Base-by-base conservation (phyloP, 768 basidiomycete species). In the Pleurotus tuoliensis region DNA sequence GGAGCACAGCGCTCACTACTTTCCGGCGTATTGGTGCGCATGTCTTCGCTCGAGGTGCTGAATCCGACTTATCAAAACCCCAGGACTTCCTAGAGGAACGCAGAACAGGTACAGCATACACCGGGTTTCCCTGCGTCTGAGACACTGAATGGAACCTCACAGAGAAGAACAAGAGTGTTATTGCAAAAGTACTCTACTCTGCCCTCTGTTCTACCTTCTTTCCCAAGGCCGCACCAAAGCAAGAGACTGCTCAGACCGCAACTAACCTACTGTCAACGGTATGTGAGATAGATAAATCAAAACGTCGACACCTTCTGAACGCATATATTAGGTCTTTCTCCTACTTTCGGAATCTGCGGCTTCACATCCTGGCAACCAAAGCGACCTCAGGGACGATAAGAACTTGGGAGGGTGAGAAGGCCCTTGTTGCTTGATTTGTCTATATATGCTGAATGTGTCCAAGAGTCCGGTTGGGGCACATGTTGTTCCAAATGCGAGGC, bases 401-500 rank as follows among this genome's bases (percentile, higher is more conserved):
- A 18, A 76, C 18, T 63, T 87, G 44, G 82, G 84, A 61, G 77
- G 82, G 85, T 83, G 59, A 64, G 64, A 58, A 49, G 7, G 7
- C 15, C 25, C 13, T n/a, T 24, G 13, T 20, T 55, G 8, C 20
- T 37, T n/a, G 15, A 22, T 49, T 5, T 39, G 16, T 22, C 30
- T 30, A 15, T 46, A 30, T 40, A 22, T 15, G 37, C 37, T 58
- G 7, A 27, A 39, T 44, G 38, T 39, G 41, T 27, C 12, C 56
- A 61, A 83, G 82, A 37, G 65, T 69, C 45, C 72, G 71, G 24
- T 70, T 87, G 16, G 86, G 86, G 3, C 56, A 66, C 6, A 73
- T 75, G 24, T 69, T 87, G 52, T 76, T 75, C 37, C 68, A 72
- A 40, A 79, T 77, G 18, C 77, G 67, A 70, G 82, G 86, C 79